Conservation (phyloP, 2,329 filamentous ascomycete species). For the Rhynchosporium graminicola region DNA sequence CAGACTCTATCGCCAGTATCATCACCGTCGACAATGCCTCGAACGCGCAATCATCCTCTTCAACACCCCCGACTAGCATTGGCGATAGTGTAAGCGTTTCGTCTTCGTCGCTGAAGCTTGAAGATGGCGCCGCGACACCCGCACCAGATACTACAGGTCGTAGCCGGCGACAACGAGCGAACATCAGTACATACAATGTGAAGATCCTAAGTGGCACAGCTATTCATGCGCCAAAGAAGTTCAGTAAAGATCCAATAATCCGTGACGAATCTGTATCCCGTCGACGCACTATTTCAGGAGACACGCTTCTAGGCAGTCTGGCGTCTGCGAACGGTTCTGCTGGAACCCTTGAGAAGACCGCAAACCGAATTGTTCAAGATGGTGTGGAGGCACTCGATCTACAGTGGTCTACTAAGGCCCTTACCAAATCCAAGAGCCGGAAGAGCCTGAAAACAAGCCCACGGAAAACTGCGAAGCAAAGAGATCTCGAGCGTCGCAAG, state of each 20-base stretch:
- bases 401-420: slow-evolving; percentile 46
- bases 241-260: slow-evolving; percentile 45
- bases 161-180: slow-evolving; percentile 56
- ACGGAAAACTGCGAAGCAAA: slow-evolving; percentile 34
- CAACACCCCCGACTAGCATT: slow-evolving; percentile 66
- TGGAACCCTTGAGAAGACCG: slow-evolving; percentile 34
- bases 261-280: slow-evolving; percentile 34
- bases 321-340: slow-evolving; percentile 36
- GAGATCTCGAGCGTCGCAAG: slow-evolving; percentile 38
- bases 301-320: slow-evolving; percentile 39
- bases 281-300: slow-evolving; percentile 50
- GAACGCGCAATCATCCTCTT: slow-evolving; percentile 37
- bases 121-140: slow-evolving; percentile 22
- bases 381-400: slow-evolving; percentile 51
- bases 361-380: slow-evolving; percentile 40
- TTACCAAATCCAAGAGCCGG: slow-evolving; percentile 40
- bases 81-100: slow-evolving; percentile 62
- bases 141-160: slow-evolving; percentile 42
- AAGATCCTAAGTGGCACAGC: slow-evolving; percentile 62
- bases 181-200: slow-evolving; percentile 66
- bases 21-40: slow-evolving; percentile 36
- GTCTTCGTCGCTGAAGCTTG: slow-evolving; percentile 45
- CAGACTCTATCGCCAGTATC: slow-evolving; percentile 35
- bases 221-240: slow-evolving; percentile 49
- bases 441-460: slow-evolving; percentile 33